phyloP scores from a whole-genome alignment of 2,329 filamentous ascomycete species.

The Bertia moriformis region DNA sequence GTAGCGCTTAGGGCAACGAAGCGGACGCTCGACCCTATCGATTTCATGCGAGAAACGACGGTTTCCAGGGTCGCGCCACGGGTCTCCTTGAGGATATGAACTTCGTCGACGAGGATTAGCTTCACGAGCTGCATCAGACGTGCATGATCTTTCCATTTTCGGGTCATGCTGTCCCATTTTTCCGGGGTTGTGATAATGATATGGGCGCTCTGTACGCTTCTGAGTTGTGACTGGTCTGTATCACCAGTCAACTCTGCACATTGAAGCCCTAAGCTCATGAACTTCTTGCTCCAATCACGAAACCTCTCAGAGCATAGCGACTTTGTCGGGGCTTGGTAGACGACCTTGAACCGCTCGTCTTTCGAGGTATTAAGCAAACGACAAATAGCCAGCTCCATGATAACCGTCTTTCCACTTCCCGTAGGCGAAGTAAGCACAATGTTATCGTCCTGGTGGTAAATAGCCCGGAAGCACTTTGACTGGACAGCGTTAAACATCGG shows the following conservation, averaged over 20 bases:
- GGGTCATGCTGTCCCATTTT: conserved; percentile 81
- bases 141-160: conserved; percentile 72
- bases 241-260: conserved; percentile 74
- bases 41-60: conserved; percentile 78
- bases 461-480: conserved; percentile 57
- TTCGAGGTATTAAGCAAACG: conserved; percentile 42
- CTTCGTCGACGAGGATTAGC: conserved; percentile 74
- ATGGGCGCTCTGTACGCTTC: conserved; percentile 56
- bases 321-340: conserved; percentile 77
- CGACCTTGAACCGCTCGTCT: conserved; percentile 57
- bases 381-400: conserved; percentile 73
- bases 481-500: conserved; percentile 69
- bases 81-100: conserved; percentile 69
- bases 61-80: conserved; percentile 71
- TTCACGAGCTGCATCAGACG: conserved; percentile 62
- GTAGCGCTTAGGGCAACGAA: conserved; percentile 75
- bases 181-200: conserved; percentile 82
- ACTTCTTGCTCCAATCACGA: conserved; percentile 66
- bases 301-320: conserved; percentile 66
- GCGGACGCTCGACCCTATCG: conserved; percentile 57
- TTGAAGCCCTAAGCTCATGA: conserved; percentile 48
- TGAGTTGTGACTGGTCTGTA: conserved; percentile 52
- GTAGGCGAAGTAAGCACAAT: conserved; percentile 70
- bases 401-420: conserved; percentile 70
- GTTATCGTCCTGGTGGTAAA: conserved; percentile 59